Evolutionary conservation across 441 rosid genomes (phyloP), one percentile per base, ranked within the genome.

Genomic region (Mallotus japonicus): DNA sequence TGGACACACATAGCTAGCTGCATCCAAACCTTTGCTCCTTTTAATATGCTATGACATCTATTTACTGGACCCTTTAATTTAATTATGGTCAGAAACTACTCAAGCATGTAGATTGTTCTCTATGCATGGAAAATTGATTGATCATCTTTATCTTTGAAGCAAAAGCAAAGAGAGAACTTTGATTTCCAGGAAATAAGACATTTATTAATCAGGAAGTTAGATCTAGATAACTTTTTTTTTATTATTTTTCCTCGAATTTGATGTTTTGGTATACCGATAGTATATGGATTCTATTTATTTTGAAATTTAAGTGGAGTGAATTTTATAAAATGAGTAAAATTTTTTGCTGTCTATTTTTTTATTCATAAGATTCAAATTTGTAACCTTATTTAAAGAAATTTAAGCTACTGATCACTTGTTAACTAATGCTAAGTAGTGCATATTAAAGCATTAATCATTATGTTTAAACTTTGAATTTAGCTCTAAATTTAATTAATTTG

Each of bases 1-100:
- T 37, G 40, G 49, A 13, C 50, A 44, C 49, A 44, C 46, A 77
- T 69, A 68, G 69, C 49, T 68, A 47, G 73, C 67, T 70, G 34
- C 57, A 70, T 54, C 55, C 67, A 60, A 4, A 4, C 40, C 6
- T 72, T 55, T 44, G n/a, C n/a, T 57, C 16, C 60, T 56, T 56
- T 56, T 56, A 1, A 56, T n/a, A 12, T 5, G 22, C 10, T 17
- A 19, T 9, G 0, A n/a, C 28, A 19, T 6, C 11, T 16, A 8
- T 20, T 57, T 22, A 7, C 15, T 57, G 13, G 34, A 19, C 55
- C 17, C 17, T 50, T 50, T 50, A 6, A 37, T 37, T 37, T 37
- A 2, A 2, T 28, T 28, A 28, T 28, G 32, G 32, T 28, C 32
- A 28, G 32, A 1, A 28, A 28, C 32, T 28, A 49, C 16, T 49